Evolutionary conservation across 2,329 filamentous ascomycete species (phyloP).

Genomic region (Clathrospora elynae): DNA sequence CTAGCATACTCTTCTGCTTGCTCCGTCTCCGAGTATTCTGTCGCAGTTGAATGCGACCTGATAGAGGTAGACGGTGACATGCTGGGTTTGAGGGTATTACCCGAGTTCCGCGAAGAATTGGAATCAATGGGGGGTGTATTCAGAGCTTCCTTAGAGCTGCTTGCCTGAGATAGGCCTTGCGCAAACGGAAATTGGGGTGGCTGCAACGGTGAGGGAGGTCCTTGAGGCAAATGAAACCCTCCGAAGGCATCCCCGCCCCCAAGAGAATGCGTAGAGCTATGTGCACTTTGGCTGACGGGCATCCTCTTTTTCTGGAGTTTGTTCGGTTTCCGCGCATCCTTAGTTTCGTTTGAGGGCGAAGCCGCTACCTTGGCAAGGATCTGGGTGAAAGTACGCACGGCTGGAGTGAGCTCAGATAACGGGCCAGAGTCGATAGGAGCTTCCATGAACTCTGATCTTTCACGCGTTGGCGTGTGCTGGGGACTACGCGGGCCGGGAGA

Average conservation of each 20-base stretch:
- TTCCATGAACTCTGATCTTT: constrained; percentile 43
- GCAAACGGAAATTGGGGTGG: constrained; percentile 39
- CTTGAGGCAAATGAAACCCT: constrained; percentile 10
- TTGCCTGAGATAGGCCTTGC: constrained; percentile 34
- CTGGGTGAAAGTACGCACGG: constrained; percentile 46
- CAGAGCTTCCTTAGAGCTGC: constrained; percentile 34
- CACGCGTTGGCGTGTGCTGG: constrained; percentile 36
- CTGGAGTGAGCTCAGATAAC: constrained; percentile 30
- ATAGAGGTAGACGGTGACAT: constrained; percentile 78
- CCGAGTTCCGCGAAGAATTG: constrained; percentile 54
- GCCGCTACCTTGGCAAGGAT: constrained; percentile 41
- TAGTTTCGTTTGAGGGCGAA: constrained; percentile 66
- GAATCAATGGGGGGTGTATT: constrained; percentile 35
- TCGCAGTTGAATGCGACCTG: constrained; percentile 69
- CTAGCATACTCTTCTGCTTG: constrained; percentile 65
- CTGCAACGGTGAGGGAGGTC: constrained; percentile 41
- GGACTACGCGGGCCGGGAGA: constrained; percentile 27
- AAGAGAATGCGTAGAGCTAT: constrained; percentile 87
- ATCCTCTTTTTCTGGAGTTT: constrained; percentile 84
- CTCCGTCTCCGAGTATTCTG: constrained; percentile 82
- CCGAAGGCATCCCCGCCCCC: constrained; percentile 42
- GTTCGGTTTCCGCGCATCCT: constrained; percentile 70
- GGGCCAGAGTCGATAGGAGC: constrained; percentile 37
- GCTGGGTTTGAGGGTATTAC: constrained; percentile 64
- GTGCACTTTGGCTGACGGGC: constrained; percentile 81